Conservation (phyloP, 2,329 filamentous ascomycete species). For the Verticillium dahliae region DNA sequence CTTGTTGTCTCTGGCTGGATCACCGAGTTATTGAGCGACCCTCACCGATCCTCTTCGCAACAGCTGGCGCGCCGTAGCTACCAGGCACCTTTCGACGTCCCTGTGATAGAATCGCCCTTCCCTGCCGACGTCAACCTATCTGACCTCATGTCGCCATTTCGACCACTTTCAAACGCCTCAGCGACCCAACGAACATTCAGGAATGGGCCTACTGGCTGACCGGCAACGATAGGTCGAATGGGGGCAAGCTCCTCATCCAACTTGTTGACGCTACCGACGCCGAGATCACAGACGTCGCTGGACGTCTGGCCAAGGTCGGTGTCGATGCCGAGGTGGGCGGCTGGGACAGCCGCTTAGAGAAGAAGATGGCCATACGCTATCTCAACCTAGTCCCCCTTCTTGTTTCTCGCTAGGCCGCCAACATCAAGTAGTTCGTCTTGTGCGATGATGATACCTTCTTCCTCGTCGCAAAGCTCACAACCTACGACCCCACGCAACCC, state of each 20-base stretch:
- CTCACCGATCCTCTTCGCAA: too few relatives aligned
- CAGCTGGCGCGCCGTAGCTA: too few relatives aligned
- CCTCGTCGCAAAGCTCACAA: conserved; percentile 38
- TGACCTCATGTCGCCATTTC: conserved; percentile 44
- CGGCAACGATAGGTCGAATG: conserved; percentile 38
- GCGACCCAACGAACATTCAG: conserved; percentile 34
- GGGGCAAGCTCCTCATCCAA: conserved; percentile 39
- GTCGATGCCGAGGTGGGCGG: conserved; percentile 43
- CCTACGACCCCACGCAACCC: conserved; percentile 39
- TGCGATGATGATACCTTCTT: conserved; percentile 58
- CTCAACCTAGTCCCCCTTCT: conserved; percentile 38
- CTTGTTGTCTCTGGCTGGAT: too few relatives aligned
- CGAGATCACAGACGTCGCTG: conserved; percentile 32
- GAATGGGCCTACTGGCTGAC: conserved; percentile 48
- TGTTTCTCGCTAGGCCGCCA: conserved; percentile 35
- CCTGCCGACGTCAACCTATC: conserved; percentile 37
- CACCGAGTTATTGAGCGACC: too few relatives aligned
- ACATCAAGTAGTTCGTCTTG: conserved; percentile 41
- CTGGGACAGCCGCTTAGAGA: conserved; percentile 30
- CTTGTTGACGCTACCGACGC: conserved; percentile 36
- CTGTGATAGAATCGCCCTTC: conserved; percentile 33
- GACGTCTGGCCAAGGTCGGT: conserved; percentile 29
- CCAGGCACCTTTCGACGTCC: conserved; percentile 27
- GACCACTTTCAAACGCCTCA: conserved; percentile 40
- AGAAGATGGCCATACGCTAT: conserved; percentile 42